A percentile compares a stretch with the other conserved stretches of the same genome.
phyloP scores from a whole-genome alignment of 2,329 filamentous ascomycete genomes.

The Colletotrichum karsti region DNA sequence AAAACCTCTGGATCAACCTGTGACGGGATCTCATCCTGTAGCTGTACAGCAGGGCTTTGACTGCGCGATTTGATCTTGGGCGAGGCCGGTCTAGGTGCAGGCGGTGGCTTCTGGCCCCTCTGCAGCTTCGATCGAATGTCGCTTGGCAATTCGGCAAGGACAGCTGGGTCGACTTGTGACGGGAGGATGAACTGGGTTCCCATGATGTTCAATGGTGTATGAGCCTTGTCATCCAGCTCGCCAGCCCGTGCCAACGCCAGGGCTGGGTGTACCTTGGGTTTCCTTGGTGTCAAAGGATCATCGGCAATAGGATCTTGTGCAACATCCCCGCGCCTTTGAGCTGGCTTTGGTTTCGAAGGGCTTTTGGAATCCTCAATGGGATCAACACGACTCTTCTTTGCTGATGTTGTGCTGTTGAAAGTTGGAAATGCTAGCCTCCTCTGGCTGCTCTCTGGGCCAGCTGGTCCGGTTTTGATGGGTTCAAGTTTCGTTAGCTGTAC shows the following conservation, averaged over 20 bases:
- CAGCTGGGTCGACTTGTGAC: constrained; percentile 80
- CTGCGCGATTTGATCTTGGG: constrained; percentile 46
- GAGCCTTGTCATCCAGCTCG: constrained; percentile 63
- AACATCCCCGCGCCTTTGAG: constrained; percentile 36
- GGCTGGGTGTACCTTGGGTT: constrained; percentile 62
- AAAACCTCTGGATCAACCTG: constrained; percentile 89
- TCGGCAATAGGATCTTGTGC: constrained; percentile 63
- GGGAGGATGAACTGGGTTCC: constrained; percentile 95
- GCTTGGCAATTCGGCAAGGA: constrained; percentile 82
- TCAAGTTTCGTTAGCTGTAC: constrained; percentile 95
- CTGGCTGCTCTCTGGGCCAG: constrained; percentile 78
- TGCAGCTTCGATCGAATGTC: constrained; percentile 81
- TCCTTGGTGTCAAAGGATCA: constrained; percentile 61
- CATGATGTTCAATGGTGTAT: constrained; percentile 76
- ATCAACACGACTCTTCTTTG: constrained; percentile 52
- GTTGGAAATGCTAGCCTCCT: constrained; percentile 77
- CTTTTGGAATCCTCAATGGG: constrained; percentile 59
- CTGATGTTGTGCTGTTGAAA: constrained; percentile 48
- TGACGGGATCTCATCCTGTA: constrained; percentile 65
- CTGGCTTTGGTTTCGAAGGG: constrained; percentile 41
- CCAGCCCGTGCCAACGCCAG: constrained; percentile 59
- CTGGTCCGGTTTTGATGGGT: constrained; percentile 68
- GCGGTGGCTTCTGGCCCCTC: constrained; percentile 29
- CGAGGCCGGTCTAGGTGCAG: constrained; percentile 37
- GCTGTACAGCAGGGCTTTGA: constrained; percentile 42